Evolutionary conservation across 345 rosid species (phyloP), one percentile per base, ranked within the genome.

Genomic region (Camelina laxa): DNA sequence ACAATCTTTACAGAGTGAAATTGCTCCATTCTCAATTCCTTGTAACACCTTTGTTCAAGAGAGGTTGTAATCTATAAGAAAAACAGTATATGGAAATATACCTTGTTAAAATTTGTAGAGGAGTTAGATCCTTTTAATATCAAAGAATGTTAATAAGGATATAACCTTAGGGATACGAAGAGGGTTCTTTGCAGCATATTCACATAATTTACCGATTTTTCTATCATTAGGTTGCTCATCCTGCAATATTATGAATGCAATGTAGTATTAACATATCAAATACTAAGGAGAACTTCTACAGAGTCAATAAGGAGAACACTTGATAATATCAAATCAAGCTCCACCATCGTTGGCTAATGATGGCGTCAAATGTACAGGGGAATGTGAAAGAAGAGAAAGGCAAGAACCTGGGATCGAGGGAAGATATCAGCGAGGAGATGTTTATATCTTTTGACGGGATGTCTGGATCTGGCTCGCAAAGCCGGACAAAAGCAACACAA

Each of bases 11-110:
- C 91, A 70, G 80, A 80, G 22, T 82, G 82, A 69, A 89, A 80
- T 47, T 85, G 89, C 79, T 89, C 90, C 56, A 36, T 81, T 80
- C 95, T 87, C 83, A 91, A 57, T 70, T 91, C 92, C 84, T 67
- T 91, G 87, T 87, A 91, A 79, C 86, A 87, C 77, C 85, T 85
- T 81, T 89, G 92, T 82, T 91, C 95, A 70, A 91, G 89, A 76
- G 80, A 82, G 55, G 74, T 79, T 50, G 97, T 82, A 48, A 91
- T 91, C 92, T 91, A 27, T 3, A 24, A 88, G 65, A 27, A 71
- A 27, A 74, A 65, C 45, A 77, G 20, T 11, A 64, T 12, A 78
- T 3, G 5, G 7, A 63, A 54, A n/a, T 55, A 48, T 17, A 14
- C 9, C 61, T 64, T 4, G 27, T 1, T 6, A 10, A 31, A 60